Evolutionary conservation across 2,329 filamentous ascomycete genomes (phyloP).

Genomic region (Metarhizium rileyi): DNA sequence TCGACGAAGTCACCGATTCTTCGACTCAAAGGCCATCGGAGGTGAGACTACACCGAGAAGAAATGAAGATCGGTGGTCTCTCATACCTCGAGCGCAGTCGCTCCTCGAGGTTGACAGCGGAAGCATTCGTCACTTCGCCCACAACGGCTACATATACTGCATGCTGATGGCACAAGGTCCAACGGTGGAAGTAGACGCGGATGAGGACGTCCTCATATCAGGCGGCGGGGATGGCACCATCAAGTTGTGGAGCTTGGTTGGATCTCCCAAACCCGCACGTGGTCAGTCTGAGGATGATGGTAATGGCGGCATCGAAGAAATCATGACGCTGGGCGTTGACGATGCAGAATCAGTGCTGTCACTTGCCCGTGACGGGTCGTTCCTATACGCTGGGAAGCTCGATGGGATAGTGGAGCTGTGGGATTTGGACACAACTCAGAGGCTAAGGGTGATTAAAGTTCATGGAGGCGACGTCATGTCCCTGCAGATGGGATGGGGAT

Average conservation of each 20-base stretch:
- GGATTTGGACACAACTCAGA: conserved; percentile 91
- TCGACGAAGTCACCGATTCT: conserved; percentile 76
- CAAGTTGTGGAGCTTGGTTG: conserved; percentile 73
- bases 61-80: conserved; percentile 45
- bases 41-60: conserved; percentile 69
- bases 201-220: conserved; percentile 77
- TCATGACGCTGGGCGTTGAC: conserved; percentile 54
- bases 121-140: conserved; percentile 79
- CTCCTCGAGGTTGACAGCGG: conserved; percentile 73
- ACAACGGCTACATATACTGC: conserved; percentile 92
- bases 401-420: conserved; percentile 88
- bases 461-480: conserved; percentile 78
- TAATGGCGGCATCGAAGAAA: conserved; percentile 55
- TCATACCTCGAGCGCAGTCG: conserved; percentile 43
- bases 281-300: conserved; percentile 31
- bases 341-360: conserved; percentile 61
- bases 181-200: conserved; percentile 55
- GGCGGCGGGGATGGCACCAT: conserved; percentile 91
- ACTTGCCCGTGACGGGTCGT: conserved; percentile 77
- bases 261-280: conserved; percentile 1
- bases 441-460: conserved; percentile 75
- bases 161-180: conserved; percentile 76
- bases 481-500: conserved; percentile 74
- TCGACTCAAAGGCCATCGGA: conserved; percentile 80
- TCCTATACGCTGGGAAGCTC: conserved; percentile 83